These are phyloP conservation scores for Aspergillus indologenus DNA, from an alignment of 495 filamentous ascomycete genomes.

Conservation along the genomic window DNA sequence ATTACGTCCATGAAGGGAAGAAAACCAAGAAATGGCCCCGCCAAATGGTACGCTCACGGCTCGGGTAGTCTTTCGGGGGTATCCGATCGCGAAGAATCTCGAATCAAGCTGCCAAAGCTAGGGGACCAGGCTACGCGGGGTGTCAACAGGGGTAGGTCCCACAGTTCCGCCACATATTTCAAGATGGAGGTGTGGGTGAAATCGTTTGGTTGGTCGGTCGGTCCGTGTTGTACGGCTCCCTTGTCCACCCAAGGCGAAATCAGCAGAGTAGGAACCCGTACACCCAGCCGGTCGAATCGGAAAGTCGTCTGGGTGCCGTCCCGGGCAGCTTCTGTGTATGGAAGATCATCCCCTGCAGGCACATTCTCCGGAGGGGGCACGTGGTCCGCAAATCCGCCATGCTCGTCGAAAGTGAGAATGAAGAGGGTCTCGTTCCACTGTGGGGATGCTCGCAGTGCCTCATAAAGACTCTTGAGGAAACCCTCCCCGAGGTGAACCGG, in stretches of 20 bases:
- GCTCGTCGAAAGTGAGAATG: constrained; percentile 50
- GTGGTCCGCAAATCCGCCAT: constrained; percentile 51
- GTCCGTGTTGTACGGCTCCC: constrained; percentile 40
- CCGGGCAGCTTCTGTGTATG: constrained; percentile 39
- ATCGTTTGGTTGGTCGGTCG: constrained; percentile 27
- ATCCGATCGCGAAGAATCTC: constrained; percentile 26
- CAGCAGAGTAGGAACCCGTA: constrained; percentile 48
- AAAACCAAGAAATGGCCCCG: neutral
- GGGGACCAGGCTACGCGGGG: constrained; percentile 45
- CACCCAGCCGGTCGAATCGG: constrained; percentile 49
- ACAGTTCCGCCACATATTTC: constrained; percentile 41
- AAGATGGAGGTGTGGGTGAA: constrained; percentile 48
- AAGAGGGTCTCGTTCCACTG: constrained; percentile 51
- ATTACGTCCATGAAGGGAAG: neutral
- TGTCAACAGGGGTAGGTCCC: constrained; percentile 41
- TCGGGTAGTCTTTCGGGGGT: constrained; percentile 27
- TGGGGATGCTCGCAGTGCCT: constrained; percentile 44
- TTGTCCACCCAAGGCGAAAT: constrained; percentile 50
- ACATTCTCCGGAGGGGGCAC: constrained; percentile 45
- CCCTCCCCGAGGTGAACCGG: constrained; percentile 47
- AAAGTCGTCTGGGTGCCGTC: constrained; percentile 45
- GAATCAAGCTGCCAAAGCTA: constrained; percentile 38
- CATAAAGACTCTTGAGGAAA: constrained; percentile 51
- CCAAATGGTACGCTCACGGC: constrained; percentile 19
- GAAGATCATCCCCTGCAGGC: constrained; percentile 38